Base-by-base conservation (phyloP, 305 asterid genomes). In the Fraxinus paxiana region DNA sequence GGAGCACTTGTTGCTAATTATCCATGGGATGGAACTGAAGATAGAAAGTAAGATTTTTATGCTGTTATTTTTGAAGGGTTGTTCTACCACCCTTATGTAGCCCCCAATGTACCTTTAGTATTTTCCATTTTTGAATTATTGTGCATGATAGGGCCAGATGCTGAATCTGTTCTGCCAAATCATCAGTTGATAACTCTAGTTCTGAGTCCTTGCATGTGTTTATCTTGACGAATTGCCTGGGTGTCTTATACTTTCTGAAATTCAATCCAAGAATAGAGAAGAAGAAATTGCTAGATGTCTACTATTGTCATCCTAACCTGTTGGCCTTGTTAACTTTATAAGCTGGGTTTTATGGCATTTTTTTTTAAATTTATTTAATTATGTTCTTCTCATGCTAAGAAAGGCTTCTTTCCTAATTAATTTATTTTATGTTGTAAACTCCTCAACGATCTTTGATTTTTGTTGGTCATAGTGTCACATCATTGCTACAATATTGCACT, bases 1-100 rank as follows among this genome's bases (percentile, higher is more conserved):
- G 97, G 98, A 84, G 98, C 97, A 71, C 92, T 94, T 83, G 97
- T 94, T 80, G 98, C 98, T 83, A 92, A 94, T 80, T 94, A 90
- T 85, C 98, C 98, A 76, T 94, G 98, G 98, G 98, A 94, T 83
- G 98, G 98, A 81, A 91, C 97, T 54, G 86, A 81, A 70, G 88
- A 94, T 87, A 88, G 85, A 91, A 80, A 51, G 99, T 92, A 83
- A 90, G 98, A 84, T 20, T 81, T 56, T 35, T 73, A 43, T 12
- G 35, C 34, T 76, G 18, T 46, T 84, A 34, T 82, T 75, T 81
- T 65, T 61, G 26, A 76, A 67, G 31, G 31, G 31, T 28, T 28
- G 31, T 28, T 28, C 31, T 28, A 28, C 31, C 26, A 24, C 26
- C 26, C 26, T 24, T 24, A 24, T 24, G 26, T 24, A 24, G 26